Evolutionary conservation across 1,284 basidiomycete species (phyloP), one percentile per base, ranked within the genome.

Genomic region (Porogramme epimiltina): DNA sequence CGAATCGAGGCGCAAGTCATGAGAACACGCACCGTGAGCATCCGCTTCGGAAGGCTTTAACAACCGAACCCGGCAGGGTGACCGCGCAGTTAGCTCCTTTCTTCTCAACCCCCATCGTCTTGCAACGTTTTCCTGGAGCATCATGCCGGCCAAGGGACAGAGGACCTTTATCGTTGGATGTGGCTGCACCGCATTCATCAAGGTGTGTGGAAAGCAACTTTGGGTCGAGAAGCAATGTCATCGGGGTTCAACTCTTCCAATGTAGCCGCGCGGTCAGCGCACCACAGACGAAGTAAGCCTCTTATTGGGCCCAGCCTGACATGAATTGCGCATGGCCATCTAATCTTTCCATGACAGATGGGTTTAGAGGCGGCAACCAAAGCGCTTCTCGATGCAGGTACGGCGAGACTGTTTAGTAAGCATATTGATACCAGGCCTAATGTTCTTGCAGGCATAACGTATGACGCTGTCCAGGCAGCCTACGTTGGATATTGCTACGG

Each of bases 311-410:
- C n/a, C n/a, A n/a, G n/a, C n/a, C n/a, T n/a, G n/a, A n/a, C n/a
- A n/a, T n/a, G n/a, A n/a, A n/a, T n/a, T n/a, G n/a, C n/a, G 38
- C 22, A 31, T 38, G 19, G 50, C 41, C 23, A 40, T 38, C 13
- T n/a, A 26, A 33, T 8, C 34, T 13, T 24, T 44, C 25, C 26
- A 48, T 16, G 20, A n/a, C 64, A 86, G 84, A 89, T 90, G 84
- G 85, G 87, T 2, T 73, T 93, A 52, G 91, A 94, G 68, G 91
- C 90, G 5, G 82, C 86, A 1, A 91, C 89, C 2, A 93, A 94
- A 63, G 91, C 91, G 0, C 76, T 94, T 19, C 79, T 93, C 22
- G 92, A 94, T 64, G 90, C 92, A 60, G 91, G 91, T 78, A 51
- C n/a, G 45, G 70, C 34, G 9, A 6, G 5, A 18, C 34, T 37